These are phyloP conservation scores for Beauveria caledonica DNA, from an alignment of 2,329 filamentous ascomycete species.

Conservation along the genomic window DNA sequence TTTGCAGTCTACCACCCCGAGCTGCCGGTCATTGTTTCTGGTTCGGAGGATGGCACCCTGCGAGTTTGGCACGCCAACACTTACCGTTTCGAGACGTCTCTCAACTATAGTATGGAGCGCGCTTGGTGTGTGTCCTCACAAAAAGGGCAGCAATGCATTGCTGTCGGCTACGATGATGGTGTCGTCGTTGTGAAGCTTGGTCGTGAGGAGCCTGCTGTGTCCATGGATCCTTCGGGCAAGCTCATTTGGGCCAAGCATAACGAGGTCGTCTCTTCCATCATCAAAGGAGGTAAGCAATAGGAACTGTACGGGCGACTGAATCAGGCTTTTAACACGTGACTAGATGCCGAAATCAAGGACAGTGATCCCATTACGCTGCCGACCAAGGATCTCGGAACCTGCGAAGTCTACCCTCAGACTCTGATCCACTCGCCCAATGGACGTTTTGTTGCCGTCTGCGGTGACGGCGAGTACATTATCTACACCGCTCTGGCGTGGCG, in stretches of 20 bases:
- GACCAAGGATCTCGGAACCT: conserved; percentile 90
- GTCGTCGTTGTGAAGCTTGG: conserved; percentile 97
- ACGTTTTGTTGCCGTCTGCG: conserved; percentile 71
- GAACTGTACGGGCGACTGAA: not conserved
- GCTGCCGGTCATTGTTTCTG: conserved; percentile 92
- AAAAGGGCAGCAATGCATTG: conserved; percentile 86
- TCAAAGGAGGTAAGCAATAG: conserved; percentile 61
- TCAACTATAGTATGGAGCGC: conserved; percentile 91
- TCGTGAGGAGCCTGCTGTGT: conserved; percentile 91
- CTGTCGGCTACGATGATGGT: conserved; percentile 94
- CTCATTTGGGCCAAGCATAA: conserved; percentile 93
- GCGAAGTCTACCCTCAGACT: conserved; percentile 93
- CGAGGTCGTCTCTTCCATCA: conserved; percentile 88
- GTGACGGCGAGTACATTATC: conserved; percentile 97
- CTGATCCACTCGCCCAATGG: conserved; percentile 94
- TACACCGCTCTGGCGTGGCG: conserved; percentile 94
- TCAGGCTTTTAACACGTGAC: conserved; percentile 20
- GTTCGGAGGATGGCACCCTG: conserved; percentile 93
- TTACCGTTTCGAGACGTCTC: conserved; percentile 87
- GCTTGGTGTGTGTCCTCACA: conserved; percentile 98
- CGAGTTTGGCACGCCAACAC: conserved; percentile 99
- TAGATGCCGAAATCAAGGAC: conserved; percentile 76
- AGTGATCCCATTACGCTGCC: conserved; percentile 77
- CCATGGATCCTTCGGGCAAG: conserved; percentile 94
- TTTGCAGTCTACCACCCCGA: conserved; percentile 98